These are phyloP conservation scores for Apiospora sp. DNA, from an alignment of 2,329 filamentous ascomycete genomes.

Conservation along the genomic window DNA sequence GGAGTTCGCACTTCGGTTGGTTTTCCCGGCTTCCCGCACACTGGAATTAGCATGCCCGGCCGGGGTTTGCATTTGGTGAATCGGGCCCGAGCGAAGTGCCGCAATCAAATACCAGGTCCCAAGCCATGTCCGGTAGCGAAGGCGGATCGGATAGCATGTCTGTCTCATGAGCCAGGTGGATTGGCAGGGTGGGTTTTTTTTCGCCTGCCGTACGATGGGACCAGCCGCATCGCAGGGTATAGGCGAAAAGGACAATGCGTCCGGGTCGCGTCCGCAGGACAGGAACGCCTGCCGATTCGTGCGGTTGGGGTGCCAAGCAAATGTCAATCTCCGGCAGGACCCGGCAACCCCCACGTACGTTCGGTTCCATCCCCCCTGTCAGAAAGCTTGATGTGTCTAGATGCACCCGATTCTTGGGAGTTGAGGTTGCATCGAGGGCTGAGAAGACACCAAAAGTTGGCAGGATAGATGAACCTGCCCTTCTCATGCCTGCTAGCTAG, in stretches of 20 bases:
- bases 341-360: not conserved
- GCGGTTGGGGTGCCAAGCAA: not conserved
- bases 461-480: not conserved
- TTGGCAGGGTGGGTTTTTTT: not conserved
- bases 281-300: not conserved
- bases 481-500: not conserved
- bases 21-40: not conserved
- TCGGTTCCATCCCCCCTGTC: not conserved
- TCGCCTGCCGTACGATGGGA: not conserved
- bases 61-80: not conserved
- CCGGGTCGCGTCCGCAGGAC: constrained; percentile 1
- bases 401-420: not conserved
- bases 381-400: not conserved
- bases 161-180: not conserved
- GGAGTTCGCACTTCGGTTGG: not conserved
- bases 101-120: not conserved
- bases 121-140: not conserved
- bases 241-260: not conserved
- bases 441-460: not conserved
- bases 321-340: constrained; percentile 1
- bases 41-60: not conserved
- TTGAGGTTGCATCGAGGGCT: not conserved
- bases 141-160: constrained; percentile 6
- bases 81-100: not conserved
- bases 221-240: not conserved